Evolutionary conservation across 1,284 basidiomycete species (phyloP), one percentile per base, ranked within the genome.

Genomic region (Vanrija humicola): DNA sequence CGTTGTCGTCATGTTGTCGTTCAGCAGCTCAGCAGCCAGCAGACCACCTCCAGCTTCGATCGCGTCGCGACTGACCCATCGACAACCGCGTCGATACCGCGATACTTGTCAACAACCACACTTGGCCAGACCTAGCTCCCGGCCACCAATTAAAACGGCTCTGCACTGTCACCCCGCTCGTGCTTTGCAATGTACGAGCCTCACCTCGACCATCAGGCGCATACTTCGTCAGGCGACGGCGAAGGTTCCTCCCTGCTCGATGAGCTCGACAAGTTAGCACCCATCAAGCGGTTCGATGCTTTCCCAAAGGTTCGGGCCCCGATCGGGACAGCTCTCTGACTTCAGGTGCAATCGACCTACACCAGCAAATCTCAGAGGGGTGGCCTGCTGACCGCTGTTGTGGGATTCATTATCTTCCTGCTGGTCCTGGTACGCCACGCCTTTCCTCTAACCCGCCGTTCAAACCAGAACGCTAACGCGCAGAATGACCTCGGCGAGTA

Each of bases 401-500:
- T 97, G 23, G 79, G 81, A 3, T 59, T 88, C 16, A 67, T 91
- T 46, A 87, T 90, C 16, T 79, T 77, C 54, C 58, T 77, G 10
- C 58, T 77, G 3, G 70, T 76, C 12, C 52, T 76, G 46, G 73
- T 75, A 52, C 50, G 70, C 59, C 21, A 23, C 5, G 21, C 21
- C 21, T 23, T 23, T 5, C 3, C 0, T 12, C 7, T n/a, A 8
- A 12, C 18, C 25, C 19, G 6, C 4, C 21, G 21, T 23, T 23
- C 21, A 23, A 49, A 28, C 7, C 9, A 19, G 34, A 38, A 16
- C 38, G 10, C 21, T 49, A n/a, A 40, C 5, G 9, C 90, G 52
- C 81, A 93, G 68, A 91, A 93, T 67, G 94, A 98, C 67, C 77
- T 95, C 44, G 85, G 86, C 46, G 90, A 95, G 68, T 98, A 85